phyloP scores from a whole-genome alignment of 331 rosid species.

The Pyracantha coccinea region DNA sequence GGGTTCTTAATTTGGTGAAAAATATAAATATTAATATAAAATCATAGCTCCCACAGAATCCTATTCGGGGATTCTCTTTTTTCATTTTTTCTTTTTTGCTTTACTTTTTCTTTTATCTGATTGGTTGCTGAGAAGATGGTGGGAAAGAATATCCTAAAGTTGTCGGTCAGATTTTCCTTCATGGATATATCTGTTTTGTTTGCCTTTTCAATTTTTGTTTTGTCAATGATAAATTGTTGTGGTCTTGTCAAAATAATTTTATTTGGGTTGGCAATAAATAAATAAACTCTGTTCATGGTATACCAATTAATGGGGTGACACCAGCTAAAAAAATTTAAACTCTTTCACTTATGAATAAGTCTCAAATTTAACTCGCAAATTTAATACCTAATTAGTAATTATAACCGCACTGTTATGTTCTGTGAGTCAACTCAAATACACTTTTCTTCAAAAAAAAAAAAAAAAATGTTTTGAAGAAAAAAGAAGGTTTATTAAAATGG shows the following conservation, averaged over 20 bases:
- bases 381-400: too few species aligned
- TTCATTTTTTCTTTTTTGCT: neutral
- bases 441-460: too few species aligned
- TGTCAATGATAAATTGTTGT: neutral
- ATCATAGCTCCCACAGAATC: neutral
- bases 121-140: constrained; percentile 25
- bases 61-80: constrained; percentile 8
- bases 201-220: neutral
- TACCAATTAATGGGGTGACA: neutral
- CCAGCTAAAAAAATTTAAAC: neutral
- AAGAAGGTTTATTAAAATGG: neutral
- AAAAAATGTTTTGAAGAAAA: too few species aligned
- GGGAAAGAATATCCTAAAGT: neutral
- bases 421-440: too few species aligned
- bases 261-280: too few species aligned
- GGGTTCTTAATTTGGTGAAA: constrained; percentile 21
- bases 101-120: constrained; percentile 1
- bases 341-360: too few species aligned
- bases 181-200: neutral
- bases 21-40: neutral
- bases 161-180: neutral
- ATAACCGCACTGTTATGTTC: too few species aligned
- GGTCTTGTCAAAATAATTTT: neutral
- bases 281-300: neutral
- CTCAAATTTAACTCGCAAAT: too few species aligned